phyloP scores from a whole-genome alignment of 2,329 filamentous ascomycete species.

The Rutstroemia sp. region DNA sequence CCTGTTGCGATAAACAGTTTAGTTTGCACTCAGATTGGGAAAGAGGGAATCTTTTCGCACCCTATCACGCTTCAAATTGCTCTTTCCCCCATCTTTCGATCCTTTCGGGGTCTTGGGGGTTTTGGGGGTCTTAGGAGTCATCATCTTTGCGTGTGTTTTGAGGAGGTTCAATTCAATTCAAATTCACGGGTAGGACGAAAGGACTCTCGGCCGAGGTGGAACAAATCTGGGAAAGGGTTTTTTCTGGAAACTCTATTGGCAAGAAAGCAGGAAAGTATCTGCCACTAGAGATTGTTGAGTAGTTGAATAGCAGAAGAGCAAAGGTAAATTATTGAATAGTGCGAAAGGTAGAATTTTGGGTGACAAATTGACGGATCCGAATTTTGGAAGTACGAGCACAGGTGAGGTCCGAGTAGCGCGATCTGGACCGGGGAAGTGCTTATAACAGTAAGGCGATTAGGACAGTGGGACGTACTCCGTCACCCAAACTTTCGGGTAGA shows the following conservation, averaged over 20 bases:
- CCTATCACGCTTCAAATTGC: constrained; percentile 5
- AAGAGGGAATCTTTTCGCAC: neutral
- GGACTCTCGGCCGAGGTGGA: too few species aligned
- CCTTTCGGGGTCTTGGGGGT: neutral
- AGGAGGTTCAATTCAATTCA: neutral
- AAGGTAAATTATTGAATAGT: neutral
- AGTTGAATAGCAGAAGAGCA: neutral
- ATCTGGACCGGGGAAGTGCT: too few species aligned
- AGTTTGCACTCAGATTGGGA: constrained; percentile 4
- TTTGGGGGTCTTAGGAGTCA: neutral
- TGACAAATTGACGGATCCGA: too few species aligned
- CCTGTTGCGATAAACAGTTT: constrained; percentile 17
- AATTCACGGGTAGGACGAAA: too few species aligned
- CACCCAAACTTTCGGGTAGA: too few species aligned
- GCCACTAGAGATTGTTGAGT: neutral
- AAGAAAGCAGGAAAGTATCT: neutral
- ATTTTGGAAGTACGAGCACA: neutral
- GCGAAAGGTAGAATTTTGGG: neutral
- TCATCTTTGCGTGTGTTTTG: neutral
- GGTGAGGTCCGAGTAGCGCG: too few species aligned
- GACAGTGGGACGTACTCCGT: too few species aligned
- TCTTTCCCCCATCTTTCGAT: neutral
- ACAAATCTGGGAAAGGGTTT: too few species aligned
- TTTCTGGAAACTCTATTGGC: too few species aligned
- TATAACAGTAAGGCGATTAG: too few species aligned